Evolutionary conservation across 2,329 filamentous ascomycete species (phyloP), one percentile per base, ranked within the genome.

Genomic region (Talaromyces sp.): DNA sequence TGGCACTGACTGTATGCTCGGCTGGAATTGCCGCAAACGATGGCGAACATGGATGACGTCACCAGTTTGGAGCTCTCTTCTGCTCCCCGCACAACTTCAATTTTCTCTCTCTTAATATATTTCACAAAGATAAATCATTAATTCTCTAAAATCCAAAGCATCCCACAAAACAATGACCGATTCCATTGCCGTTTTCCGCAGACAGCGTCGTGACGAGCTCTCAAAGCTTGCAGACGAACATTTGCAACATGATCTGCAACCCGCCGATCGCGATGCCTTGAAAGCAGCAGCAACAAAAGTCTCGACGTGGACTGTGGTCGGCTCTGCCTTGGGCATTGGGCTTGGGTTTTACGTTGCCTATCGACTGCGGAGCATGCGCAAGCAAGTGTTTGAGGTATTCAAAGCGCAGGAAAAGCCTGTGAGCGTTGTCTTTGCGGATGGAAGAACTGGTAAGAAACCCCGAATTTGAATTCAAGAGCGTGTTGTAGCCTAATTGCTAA

Each of bases 331-430:
- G 2, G 87, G 87, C 3, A 70, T 89, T 2, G 82, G 82, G 0
- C 75, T 89, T 0, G 86, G 86, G 3, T 64, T 85, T 24, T 82
- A 81, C 59, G 74, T 85, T 17, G 86, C 86, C 3, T 81, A 81
- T 64, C 78, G 85, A 10, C 70, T 89, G 11, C 79, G 87, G 43
- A 74, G 74, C 43, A 79, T 82, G 62, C 81, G 87, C 52, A 73
- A 77, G 32, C 77, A 80, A n/a, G 81, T 87, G 71, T 89, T 88
- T 76, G 79, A 81, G 50, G 82, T 84, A 7, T 85, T 89, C 73
- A 80, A 81, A 21, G 80, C 85, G 0, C 74, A 80, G 56, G 84
- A 89, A 69, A 84, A 83, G 70, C 87, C 87, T 0, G 83, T 81
- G 0, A 79, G 85, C 58, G 80, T 89, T 6, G 74, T 82, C 14